phyloP scores from a whole-genome alignment of 768 basidiomycete genomes.

The Phaeolepiota aurea region DNA sequence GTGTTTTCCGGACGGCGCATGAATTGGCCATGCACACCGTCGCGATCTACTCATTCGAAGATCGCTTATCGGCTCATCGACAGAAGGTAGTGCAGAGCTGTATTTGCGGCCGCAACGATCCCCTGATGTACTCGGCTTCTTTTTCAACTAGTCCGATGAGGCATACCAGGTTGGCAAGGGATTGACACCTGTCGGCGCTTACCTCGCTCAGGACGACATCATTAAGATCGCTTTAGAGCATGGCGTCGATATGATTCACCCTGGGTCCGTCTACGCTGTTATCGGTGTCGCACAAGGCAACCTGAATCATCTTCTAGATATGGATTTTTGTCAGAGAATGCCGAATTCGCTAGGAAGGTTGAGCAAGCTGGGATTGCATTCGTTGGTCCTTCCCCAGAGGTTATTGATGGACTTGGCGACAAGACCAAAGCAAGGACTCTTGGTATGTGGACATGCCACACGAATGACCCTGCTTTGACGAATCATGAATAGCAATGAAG shows the following conservation, averaged over 20 bases:
- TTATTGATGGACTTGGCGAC: constrained; percentile 96
- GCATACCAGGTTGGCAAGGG: constrained; percentile 98
- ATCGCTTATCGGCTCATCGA: constrained; percentile 92
- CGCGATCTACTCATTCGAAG: constrained; percentile 96
- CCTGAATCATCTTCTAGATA: constrained; percentile 44
- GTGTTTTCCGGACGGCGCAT: constrained; percentile 97
- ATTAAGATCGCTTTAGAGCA: constrained; percentile 95
- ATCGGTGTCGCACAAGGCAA: neutral
- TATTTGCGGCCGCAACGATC: constrained; percentile 6
- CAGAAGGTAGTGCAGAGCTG: constrained; percentile 70
- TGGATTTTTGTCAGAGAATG: constrained; percentile 97
- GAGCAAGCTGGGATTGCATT: constrained; percentile 97
- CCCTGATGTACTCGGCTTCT: constrained; percentile 19
- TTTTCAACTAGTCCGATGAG: constrained; percentile 79
- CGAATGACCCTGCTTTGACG: constrained; percentile 5
- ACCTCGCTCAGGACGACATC: constrained; percentile 96
- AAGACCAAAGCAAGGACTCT: constrained; percentile 95
- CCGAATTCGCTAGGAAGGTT: constrained; percentile 93
- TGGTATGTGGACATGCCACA: constrained; percentile 34
- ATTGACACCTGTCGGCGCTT: constrained; percentile 91
- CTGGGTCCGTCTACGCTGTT: constrained; percentile 52
- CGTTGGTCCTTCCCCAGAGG: constrained; percentile 91
- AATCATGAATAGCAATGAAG: constrained; percentile 56
- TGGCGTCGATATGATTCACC: constrained; percentile 99
- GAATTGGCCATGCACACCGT: constrained; percentile 99